Evolutionary conservation across 1,139 yeast genomes (phyloP).

Genomic region (Debaryomycetaceae sp.): DNA sequence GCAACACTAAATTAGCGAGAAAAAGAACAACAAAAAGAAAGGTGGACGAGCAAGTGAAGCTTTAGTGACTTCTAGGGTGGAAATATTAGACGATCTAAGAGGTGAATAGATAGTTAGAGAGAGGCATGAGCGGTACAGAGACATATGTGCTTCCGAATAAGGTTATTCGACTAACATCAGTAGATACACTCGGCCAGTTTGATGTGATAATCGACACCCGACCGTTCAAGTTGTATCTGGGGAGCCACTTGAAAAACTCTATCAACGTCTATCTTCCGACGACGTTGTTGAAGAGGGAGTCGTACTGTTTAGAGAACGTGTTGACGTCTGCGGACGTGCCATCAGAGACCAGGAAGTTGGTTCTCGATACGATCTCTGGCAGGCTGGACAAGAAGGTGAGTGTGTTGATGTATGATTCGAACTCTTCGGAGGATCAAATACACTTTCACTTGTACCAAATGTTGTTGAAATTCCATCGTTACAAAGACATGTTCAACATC

Average conservation of each 20-base stretch:
- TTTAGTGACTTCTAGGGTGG: no score
- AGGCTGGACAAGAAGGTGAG: conserved; percentile 10
- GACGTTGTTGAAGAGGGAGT: conserved; percentile 36
- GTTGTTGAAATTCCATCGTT: conserved; percentile 33
- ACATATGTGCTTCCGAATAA: conserved; percentile 1
- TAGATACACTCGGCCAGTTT: not conserved
- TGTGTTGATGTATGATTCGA: conserved; percentile 53
- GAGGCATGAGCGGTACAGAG: not conserved
- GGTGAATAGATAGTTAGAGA: no score
- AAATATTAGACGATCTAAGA: no score
- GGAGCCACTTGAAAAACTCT: conserved; percentile 25
- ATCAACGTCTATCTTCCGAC: conserved; percentile 41
- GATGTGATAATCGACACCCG: conserved; percentile 24
- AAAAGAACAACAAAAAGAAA: not conserved
- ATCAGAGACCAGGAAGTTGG: conserved; percentile 12
- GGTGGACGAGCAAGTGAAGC: no score
- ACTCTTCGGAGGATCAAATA: conserved; percentile 23
- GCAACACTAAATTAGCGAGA: not conserved
- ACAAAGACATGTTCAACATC: conserved; percentile 24
- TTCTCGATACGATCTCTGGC: conserved; percentile 12
- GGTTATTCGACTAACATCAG: not conserved
- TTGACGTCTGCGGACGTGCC: conserved; percentile 27
- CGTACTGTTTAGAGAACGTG: conserved; percentile 29
- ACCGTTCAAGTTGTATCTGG: conserved; percentile 33
- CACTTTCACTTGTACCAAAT: conserved; percentile 41